These are phyloP conservation scores for Exsudoporus floridanus DNA, from an alignment of 1,284 basidiomycete genomes.

Conservation along the genomic window DNA sequence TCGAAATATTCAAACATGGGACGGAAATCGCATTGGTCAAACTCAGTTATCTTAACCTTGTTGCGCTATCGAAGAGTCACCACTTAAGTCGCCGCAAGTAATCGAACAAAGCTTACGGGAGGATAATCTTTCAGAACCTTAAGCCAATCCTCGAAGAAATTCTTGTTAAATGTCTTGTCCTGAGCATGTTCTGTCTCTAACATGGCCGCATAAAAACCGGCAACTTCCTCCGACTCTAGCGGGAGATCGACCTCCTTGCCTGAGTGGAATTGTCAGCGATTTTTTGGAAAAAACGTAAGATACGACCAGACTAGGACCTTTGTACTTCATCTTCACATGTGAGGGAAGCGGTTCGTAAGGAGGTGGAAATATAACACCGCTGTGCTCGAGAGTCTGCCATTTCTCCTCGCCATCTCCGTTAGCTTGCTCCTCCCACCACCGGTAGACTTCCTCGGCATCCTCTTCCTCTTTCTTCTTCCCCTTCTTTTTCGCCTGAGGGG, in stretches of 20 bases:
- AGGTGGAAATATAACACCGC: slow-evolving; percentile 94
- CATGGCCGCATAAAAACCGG: slow-evolving; percentile 94
- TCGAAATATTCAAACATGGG: slow-evolving; percentile 96
- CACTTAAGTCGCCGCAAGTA: not conserved
- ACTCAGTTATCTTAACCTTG: slow-evolving; percentile 74
- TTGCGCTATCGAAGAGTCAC: slow-evolving; percentile 49
- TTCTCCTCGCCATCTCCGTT: slow-evolving; percentile 78
- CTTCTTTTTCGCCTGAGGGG: slow-evolving; percentile 39
- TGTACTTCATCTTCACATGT: slow-evolving; percentile 93
- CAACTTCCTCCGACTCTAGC: slow-evolving; percentile 92
- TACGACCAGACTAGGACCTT: slow-evolving; percentile 55
- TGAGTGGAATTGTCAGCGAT: slow-evolving; percentile 36
- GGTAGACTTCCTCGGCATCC: slow-evolving; percentile 68
- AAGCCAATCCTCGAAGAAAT: slow-evolving; percentile 95
- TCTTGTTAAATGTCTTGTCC: slow-evolving; percentile 88
- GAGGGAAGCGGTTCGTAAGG: slow-evolving; percentile 87
- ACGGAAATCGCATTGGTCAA: slow-evolving; percentile 89
- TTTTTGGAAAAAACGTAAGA: slow-evolving; percentile 4
- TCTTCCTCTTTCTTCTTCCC: slow-evolving; percentile 59
- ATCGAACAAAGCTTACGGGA: slow-evolving; percentile 60
- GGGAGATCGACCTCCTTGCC: slow-evolving; percentile 81
- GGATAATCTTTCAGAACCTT: slow-evolving; percentile 78
- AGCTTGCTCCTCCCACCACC: slow-evolving; percentile 80
- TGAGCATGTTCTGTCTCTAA: slow-evolving; percentile 92
- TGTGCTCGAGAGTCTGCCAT: slow-evolving; percentile 93